A percentile compares a stretch with the other conserved stretches of the same genome.
These are phyloP conservation scores for Fusarium sp. DNA, from an alignment of 2,329 filamentous ascomycete species.

Conservation along the genomic window DNA sequence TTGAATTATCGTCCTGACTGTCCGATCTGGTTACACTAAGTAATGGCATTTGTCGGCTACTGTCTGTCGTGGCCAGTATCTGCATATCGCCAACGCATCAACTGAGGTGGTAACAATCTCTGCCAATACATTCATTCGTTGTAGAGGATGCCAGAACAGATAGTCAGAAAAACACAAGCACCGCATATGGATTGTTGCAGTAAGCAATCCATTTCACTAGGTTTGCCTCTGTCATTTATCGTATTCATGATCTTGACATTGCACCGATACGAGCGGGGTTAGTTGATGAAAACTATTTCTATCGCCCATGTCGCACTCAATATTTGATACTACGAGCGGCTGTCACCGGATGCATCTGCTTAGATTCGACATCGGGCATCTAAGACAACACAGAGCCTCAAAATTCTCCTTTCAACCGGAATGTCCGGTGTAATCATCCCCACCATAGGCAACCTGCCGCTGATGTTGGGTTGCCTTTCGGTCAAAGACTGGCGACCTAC, in stretches of 20 bases:
- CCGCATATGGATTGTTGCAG: constrained; percentile 38
- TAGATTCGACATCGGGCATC: not conserved
- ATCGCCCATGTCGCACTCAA: constrained; percentile 12
- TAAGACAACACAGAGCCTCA: constrained; percentile 3
- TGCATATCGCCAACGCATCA: constrained; percentile 39
- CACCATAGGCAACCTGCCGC: not conserved
- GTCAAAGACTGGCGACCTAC: not conserved
- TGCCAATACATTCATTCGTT: constrained; percentile 19
- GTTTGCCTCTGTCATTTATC: constrained; percentile 31
- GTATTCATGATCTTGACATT: constrained; percentile 29
- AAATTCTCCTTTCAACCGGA: not conserved
- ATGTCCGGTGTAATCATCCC: not conserved
- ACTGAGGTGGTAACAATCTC: constrained; percentile 11
- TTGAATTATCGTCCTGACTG: constrained; percentile 14
- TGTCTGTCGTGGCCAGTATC: constrained; percentile 25
- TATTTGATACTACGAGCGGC: constrained; percentile 2
- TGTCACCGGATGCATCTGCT: not conserved
- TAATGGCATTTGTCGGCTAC: constrained; percentile 20
- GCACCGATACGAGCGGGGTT: constrained; percentile 39
- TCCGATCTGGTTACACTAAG: constrained; percentile 27
- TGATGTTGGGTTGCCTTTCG: not conserved
- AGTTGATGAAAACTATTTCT: constrained; percentile 19
- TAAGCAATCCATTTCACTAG: constrained; percentile 18
- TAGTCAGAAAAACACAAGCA: constrained; percentile 33
- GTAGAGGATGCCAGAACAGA: constrained; percentile 1